Conservation (phyloP, 2,329 filamentous ascomycete species). For the Cercospora berteroae region DNA sequence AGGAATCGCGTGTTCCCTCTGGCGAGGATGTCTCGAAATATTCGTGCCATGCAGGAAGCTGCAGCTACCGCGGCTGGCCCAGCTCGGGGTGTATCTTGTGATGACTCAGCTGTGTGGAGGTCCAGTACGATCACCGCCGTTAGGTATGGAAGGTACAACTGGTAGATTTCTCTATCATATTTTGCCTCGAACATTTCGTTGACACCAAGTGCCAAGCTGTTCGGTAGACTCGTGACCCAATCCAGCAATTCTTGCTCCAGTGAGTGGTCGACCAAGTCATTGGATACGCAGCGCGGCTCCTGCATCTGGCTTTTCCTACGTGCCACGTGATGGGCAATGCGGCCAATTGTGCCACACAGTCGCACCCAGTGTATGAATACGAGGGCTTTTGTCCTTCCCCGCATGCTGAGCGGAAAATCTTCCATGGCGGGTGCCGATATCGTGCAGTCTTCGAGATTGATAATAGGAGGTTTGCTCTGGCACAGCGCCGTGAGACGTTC, state of each 20-base stretch:
- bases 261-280: neutral
- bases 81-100: constrained; percentile 2
- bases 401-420: neutral
- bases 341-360: neutral
- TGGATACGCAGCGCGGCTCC: neutral
- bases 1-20: neutral
- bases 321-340: neutral
- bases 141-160: neutral
- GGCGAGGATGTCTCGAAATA: constrained; percentile 3
- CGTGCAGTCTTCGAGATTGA: neutral
- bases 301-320: neutral
- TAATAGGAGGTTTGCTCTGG: neutral
- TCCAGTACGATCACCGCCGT: neutral
- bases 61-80: constrained; percentile 10
- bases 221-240: neutral
- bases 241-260: neutral
- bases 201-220: neutral
- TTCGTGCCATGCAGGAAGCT: constrained; percentile 10
- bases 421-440: neutral
- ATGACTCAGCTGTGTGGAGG: neutral
- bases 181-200: neutral
- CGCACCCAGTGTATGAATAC: neutral
- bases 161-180: neutral
- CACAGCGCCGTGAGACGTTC: neutral
- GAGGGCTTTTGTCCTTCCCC: neutral